Conservation (phyloP, 2,329 filamentous ascomycete genomes). For the Penicillium frequentans region DNA sequence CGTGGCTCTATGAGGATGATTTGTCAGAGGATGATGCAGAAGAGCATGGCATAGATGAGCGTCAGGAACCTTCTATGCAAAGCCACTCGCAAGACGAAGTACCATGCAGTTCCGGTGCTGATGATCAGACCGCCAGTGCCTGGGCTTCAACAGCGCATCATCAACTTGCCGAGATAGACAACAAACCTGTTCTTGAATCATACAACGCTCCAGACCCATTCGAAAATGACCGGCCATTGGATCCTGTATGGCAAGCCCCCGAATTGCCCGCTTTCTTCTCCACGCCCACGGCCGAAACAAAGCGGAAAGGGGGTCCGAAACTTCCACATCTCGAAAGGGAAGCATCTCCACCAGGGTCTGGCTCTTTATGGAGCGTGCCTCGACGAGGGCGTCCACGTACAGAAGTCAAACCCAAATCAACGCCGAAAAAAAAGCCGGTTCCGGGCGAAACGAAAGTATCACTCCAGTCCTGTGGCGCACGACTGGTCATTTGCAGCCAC, state of each 20-base stretch:
- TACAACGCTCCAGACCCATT: constrained; percentile 1
- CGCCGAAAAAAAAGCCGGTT: constrained; percentile 15
- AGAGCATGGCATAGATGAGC: background rate
- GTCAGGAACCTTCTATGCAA: background rate
- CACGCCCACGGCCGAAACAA: constrained; percentile 17
- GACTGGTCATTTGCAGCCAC: constrained; percentile 40
- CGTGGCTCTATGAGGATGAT: constrained; percentile 23
- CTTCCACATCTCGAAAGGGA: constrained; percentile 22
- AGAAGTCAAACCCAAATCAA: constrained; percentile 23
- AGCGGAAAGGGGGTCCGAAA: constrained; percentile 9
- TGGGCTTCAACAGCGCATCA: constrained; percentile 3
- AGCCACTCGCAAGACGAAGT: background rate
- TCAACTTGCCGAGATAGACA: background rate
- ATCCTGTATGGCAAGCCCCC: constrained; percentile 23
- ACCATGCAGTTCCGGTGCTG: too few relatives aligned
- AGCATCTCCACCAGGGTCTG: constrained; percentile 35
- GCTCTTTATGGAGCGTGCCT: constrained; percentile 41
- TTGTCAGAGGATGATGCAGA: constrained; percentile 1
- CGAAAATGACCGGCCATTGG: constrained; percentile 6
- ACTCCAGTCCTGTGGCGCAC: constrained; percentile 29
- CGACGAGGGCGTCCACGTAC: constrained; percentile 25
- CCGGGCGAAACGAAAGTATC: constrained; percentile 25
- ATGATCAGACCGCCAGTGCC: background rate
- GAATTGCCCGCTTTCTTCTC: constrained; percentile 18
- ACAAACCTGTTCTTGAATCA: background rate